Evolutionary conservation across 192 early-diverging fungal species (phyloP).

Genomic region (Entrophospora sp.): DNA sequence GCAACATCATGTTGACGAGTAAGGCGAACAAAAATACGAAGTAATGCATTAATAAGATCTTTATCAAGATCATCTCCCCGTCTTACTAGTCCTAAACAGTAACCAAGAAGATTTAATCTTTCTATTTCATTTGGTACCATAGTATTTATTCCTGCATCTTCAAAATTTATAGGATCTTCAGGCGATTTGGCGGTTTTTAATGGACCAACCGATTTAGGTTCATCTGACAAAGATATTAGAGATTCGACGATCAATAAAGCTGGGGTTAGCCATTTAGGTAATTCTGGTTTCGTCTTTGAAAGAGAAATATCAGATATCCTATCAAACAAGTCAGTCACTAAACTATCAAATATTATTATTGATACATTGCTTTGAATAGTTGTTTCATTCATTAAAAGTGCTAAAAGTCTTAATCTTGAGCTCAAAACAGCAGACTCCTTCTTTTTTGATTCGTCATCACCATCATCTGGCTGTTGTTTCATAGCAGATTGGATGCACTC

Average conservation of each 20-base stretch:
- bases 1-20: constrained; percentile 61
- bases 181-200: constrained; percentile 23
- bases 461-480: no score
- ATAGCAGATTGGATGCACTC: constrained; percentile 20
- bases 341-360: no score
- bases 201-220: constrained; percentile 38
- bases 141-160: constrained; percentile 35
- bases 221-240: constrained; percentile 53
- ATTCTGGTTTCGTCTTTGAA: no score
- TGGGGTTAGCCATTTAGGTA: constrained; percentile 47
- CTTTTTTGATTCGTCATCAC: constrained; percentile 17
- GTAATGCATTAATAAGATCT: constrained; percentile 54
- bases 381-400: constrained; percentile 49
- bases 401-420: constrained; percentile 49
- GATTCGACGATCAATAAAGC: constrained; percentile 57
- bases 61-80: constrained; percentile 31
- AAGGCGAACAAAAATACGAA: constrained; percentile 74
- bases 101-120: constrained; percentile 26
- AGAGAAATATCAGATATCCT: no score
- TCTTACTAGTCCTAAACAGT: constrained; percentile 31
- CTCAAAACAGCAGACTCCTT: no score
- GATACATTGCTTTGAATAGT: constrained; percentile 42
- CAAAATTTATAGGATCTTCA: constrained; percentile 30
- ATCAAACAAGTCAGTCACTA: no score
- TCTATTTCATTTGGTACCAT: constrained; percentile 15